Conservation (phyloP, 2,329 filamentous ascomycete genomes). For the Pseudocercospora musae region DNA sequence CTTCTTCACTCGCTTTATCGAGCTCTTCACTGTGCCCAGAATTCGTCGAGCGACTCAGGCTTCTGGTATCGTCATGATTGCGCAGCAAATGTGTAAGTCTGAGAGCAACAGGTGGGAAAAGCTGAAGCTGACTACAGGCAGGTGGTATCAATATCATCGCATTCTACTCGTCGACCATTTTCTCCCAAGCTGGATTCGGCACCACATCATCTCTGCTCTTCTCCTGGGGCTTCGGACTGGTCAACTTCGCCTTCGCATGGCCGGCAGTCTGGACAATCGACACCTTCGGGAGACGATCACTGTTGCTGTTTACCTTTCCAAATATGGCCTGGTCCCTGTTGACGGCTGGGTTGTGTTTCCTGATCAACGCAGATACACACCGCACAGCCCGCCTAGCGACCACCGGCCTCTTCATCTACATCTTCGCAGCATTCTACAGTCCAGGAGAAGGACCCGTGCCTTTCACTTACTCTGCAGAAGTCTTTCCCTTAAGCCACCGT, state of each 20-base stretch:
- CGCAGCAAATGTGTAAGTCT: constrained; percentile 18
- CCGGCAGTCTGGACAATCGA: constrained; percentile 54
- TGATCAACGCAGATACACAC: constrained; percentile 40
- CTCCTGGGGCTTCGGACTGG: constrained; percentile 57
- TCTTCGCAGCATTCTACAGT: constrained; percentile 29
- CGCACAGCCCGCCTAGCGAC: constrained; percentile 33
- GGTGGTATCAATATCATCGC: constrained; percentile 31
- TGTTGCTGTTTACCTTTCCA: constrained; percentile 50
- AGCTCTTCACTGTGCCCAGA: constrained; percentile 28
- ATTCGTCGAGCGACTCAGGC: constrained; percentile 25
- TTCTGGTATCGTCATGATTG: constrained; percentile 23
- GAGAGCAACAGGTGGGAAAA: constrained; percentile 23
- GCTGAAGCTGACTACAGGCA: neutral
- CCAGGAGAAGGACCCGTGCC: constrained; percentile 32
- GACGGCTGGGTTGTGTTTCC: constrained; percentile 51
- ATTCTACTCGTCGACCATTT: constrained; percentile 37
- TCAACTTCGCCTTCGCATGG: constrained; percentile 58
- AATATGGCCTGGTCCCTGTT: constrained; percentile 50
- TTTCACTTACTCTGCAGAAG: constrained; percentile 35
- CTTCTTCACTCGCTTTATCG: constrained; percentile 11
- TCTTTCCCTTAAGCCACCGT: constrained; percentile 33
- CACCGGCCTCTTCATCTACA: constrained; percentile 31
- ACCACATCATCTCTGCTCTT: constrained; percentile 51
- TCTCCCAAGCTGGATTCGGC: constrained; percentile 35
- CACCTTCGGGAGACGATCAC: constrained; percentile 51